Conservation (phyloP, 78 protist species). For the Dictyostelium capitatum region DNA sequence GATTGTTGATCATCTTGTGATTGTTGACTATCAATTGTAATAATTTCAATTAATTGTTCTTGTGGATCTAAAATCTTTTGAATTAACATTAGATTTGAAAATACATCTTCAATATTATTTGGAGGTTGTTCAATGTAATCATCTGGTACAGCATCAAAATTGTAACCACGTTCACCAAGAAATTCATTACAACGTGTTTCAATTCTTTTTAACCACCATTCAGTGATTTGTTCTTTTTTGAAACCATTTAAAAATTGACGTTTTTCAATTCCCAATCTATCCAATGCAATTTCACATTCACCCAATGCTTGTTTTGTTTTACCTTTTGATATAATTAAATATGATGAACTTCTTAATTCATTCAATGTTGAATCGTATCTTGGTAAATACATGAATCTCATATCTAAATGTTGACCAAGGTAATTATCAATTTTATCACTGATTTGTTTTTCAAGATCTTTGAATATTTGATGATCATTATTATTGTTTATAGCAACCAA, state of each 20-base stretch:
- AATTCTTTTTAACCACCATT: constrained; percentile 72
- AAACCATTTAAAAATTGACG: constrained; percentile 36
- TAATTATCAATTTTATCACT: constrained; percentile 24
- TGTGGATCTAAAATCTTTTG: constrained; percentile 61
- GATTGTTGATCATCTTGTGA: too few species aligned
- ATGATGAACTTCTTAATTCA: constrained; percentile 22
- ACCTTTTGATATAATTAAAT: constrained; percentile 3
- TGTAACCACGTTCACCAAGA: constrained; percentile 58
- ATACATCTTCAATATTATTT: constrained; percentile 42
- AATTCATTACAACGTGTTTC: constrained; percentile 35
- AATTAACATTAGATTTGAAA: constrained; percentile 51
- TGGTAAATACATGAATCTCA: constrained; percentile 59
- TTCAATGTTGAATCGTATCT: constrained; percentile 27
- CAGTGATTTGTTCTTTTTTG: constrained; percentile 56
- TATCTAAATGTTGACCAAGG: constrained; percentile 21
- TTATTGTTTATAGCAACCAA: background rate
- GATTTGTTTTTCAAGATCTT: constrained; percentile 24
- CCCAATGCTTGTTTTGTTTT: constrained; percentile 39
- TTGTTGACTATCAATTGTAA: constrained; percentile 16
- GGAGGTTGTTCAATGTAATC: constrained; percentile 76
- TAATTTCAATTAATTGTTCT: constrained; percentile 42
- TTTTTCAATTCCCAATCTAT: constrained; percentile 19
- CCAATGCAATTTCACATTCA: constrained; percentile 46
- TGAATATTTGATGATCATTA: constrained; percentile 41
- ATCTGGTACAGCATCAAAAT: constrained; percentile 62